Evolutionary conservation across 495 filamentous ascomycete genomes (phyloP).

Genomic region (Talaromyces liani): DNA sequence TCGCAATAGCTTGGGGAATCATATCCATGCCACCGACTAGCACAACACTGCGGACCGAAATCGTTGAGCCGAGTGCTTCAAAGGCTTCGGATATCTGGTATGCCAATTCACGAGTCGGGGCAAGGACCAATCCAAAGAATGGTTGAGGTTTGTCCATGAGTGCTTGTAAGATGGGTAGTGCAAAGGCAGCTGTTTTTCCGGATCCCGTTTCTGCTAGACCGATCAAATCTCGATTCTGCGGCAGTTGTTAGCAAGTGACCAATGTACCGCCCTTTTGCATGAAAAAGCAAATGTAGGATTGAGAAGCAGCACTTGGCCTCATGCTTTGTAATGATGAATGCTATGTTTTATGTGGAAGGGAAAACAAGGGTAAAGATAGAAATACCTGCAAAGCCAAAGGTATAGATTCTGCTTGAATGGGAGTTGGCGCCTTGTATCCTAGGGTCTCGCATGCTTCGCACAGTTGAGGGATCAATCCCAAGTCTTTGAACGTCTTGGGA

Average conservation of each 20-base stretch:
- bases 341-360: too few species aligned
- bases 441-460: constrained; percentile 78
- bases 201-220: constrained; percentile 90
- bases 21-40: constrained; percentile 94
- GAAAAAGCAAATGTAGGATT: too few species aligned
- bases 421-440: constrained; percentile 76
- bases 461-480: constrained; percentile 80
- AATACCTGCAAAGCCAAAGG: constrained; percentile 64
- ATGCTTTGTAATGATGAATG: too few species aligned
- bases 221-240: constrained; percentile 56
- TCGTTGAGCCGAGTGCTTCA: constrained; percentile 75
- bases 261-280: too few species aligned
- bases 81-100: constrained; percentile 82
- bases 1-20: constrained; percentile 78
- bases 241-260: constrained; percentile 9
- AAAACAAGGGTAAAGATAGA: not conserved
- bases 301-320: too few species aligned
- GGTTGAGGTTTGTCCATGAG: constrained; percentile 77
- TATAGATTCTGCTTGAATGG: constrained; percentile 70
- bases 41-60: constrained; percentile 68
- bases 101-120: constrained; percentile 87
- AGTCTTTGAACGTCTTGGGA: constrained; percentile 63
- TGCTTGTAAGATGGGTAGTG: constrained; percentile 78
- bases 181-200: constrained; percentile 92
- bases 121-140: constrained; percentile 73